Base-by-base conservation (phyloP, 345 rosid genomes). In the Linum tenue region DNA sequence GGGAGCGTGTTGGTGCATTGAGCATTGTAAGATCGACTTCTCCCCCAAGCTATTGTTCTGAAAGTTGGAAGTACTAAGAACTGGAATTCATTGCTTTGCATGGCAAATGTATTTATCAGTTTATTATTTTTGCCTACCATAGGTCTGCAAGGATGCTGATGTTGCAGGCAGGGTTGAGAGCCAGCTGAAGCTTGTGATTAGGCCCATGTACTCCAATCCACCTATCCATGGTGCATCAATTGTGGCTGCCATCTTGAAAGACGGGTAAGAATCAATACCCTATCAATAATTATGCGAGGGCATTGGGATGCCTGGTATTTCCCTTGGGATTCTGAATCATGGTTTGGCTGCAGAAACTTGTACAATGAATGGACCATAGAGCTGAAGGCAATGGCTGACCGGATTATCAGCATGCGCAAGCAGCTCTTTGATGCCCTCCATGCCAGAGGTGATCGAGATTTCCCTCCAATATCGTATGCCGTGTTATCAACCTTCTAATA, bases 161-260 rank as follows among this genome's bases (percentile, higher is more conserved):
- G 77, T 83, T 56, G 86, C 81, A 65, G 64, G 72, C 59, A 67
- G 64, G 58, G 76, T 74, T 65, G 82, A 83, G 67, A 80, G 84
- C 81, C 86, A 78, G 69, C 76, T 83, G 73, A 83, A 83, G 71
- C 81, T 80, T 73, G 70, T 83, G 14, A 80, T 83, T 57, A 78
- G 79, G 64, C 82, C 86, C 38, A 78, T 80, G 86, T 83, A 80
- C 66, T 83, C 86, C 44, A 83, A 74, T 41, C 86, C 86, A 1
- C 86, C 84, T 41, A 78, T 80, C 64, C 86, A 83, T 56, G 86
- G 86, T 62, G 84, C 86, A 53, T 67, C 84, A 8, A 78, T 83
- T 65, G 84, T 75, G 53, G 76, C 84, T 72, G 39, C 67, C 48
- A 80, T 83, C 65, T 63, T 83, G 14, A 78, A 70, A 67, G 70